Evolutionary conservation across 805 yeast genomes (phyloP).

Genomic region (Candida chauliodis): DNA sequence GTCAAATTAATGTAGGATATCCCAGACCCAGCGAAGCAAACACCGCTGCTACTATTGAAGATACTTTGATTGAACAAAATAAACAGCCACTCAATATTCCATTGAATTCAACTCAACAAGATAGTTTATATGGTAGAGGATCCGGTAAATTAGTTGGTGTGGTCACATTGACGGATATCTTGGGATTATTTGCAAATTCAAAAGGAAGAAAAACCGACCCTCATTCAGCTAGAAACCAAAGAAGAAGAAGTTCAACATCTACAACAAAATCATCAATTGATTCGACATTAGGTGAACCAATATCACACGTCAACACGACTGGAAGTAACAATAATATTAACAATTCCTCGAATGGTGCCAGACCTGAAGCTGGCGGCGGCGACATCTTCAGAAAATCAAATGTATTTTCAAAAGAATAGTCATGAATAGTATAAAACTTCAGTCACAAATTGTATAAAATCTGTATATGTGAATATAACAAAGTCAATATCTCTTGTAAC

Average conservation of each 20-base stretch:
- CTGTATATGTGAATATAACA: too few species aligned
- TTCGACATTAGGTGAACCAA: constrained; percentile 4
- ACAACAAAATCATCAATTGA: constrained; percentile 17
- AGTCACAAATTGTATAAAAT: too few species aligned
- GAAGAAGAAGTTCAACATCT: constrained; percentile 59
- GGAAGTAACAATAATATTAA: not conserved
- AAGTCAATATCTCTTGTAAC: too few species aligned
- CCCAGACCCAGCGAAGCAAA: not conserved
- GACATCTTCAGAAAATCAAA: constrained; percentile 9
- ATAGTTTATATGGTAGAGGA: constrained; percentile 33
- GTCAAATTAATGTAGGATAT: not conserved
- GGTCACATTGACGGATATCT: constrained; percentile 83
- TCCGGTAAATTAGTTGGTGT: constrained; percentile 89
- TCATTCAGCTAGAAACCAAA: constrained; percentile 78
- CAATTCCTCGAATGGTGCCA: not conserved
- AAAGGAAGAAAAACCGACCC: constrained; percentile 78
- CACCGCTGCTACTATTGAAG: constrained; percentile 13
- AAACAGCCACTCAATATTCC: constrained; percentile 4
- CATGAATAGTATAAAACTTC: too few species aligned
- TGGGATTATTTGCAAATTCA: constrained; percentile 70
- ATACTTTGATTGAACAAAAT: constrained; percentile 10
- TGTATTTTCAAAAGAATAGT: constrained; percentile 13
- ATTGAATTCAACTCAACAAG: constrained; percentile 5
- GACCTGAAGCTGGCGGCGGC: not conserved
- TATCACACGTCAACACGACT: constrained; percentile 2